These are phyloP conservation scores for Excoecaria cochinchinensis DNA, from an alignment of 345 rosid genomes.

Conservation along the genomic window DNA sequence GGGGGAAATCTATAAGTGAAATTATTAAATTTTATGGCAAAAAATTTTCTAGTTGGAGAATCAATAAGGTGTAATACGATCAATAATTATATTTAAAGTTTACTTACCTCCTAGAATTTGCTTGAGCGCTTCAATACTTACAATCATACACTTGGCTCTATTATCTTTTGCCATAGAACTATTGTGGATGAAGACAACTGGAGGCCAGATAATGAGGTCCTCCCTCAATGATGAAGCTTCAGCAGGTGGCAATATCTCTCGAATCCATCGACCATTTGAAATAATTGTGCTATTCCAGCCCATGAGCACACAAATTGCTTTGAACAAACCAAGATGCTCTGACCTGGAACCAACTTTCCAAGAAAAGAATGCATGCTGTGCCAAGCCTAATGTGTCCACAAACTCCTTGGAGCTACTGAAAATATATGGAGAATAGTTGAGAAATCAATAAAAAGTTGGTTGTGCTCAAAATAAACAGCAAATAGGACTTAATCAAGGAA, in stretches of 20 bases:
- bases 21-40: neutral
- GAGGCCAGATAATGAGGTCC: slow-evolving; percentile 62
- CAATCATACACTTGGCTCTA: slow-evolving; percentile 29
- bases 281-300: slow-evolving; percentile 40
- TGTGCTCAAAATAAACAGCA: too few relatives aligned
- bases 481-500: too few relatives aligned
- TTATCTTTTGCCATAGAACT: slow-evolving; percentile 37
- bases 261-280: slow-evolving; percentile 31
- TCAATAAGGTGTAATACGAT: neutral
- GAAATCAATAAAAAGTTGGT: neutral
- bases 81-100: neutral
- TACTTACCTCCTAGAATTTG: slow-evolving; percentile 41
- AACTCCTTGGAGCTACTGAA: slow-evolving; percentile 42
- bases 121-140: slow-evolving; percentile 34
- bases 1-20: neutral
- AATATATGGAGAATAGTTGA: slow-evolving; percentile 5
- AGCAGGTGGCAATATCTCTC: slow-evolving; percentile 25
- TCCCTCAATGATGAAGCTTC: slow-evolving; percentile 44
- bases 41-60: slow-evolving; percentile 6
- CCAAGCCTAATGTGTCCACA: slow-evolving; percentile 39
- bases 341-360: slow-evolving; percentile 20
- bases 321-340: slow-evolving; percentile 57
- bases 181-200: slow-evolving; percentile 46
- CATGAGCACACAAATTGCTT: slow-evolving; percentile 51
- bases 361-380: slow-evolving; percentile 36